Conservation (phyloP, 495 filamentous ascomycete genomes). For the Letharia lupina region DNA sequence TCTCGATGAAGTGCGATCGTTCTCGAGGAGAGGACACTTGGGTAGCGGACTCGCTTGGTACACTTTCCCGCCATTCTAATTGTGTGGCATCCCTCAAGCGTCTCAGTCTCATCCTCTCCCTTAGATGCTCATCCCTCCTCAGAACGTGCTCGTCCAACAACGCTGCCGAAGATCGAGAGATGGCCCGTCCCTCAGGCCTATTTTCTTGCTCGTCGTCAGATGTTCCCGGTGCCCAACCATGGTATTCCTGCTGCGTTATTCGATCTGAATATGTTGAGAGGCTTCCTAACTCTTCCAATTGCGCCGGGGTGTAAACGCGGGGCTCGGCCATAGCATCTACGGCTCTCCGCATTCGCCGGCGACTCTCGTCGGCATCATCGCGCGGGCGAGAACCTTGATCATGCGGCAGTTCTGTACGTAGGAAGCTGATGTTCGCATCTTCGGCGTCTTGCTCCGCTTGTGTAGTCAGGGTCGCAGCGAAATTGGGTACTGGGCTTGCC, state of each 20-base stretch:
- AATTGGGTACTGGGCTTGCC: constrained; percentile 40
- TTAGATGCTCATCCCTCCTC: constrained; percentile 41
- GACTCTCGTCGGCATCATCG: constrained; percentile 5
- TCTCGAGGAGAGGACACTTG: constrained; percentile 7
- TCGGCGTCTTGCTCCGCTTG: constrained; percentile 47
- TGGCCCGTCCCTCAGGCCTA: neutral
- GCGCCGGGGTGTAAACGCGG: constrained; percentile 18
- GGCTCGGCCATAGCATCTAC: constrained; percentile 14
- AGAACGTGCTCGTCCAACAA: constrained; percentile 82
- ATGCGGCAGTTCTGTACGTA: constrained; percentile 37
- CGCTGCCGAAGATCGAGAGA: constrained; percentile 53
- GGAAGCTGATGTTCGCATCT: constrained; percentile 52
- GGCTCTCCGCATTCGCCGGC: constrained; percentile 14
- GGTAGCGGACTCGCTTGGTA: constrained; percentile 10
- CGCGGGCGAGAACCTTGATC: constrained; percentile 3
- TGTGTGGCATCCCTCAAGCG: constrained; percentile 15
- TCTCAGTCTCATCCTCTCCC: constrained; percentile 19
- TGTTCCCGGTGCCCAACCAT: constrained; percentile 51
- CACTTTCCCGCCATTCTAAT: constrained; percentile 8
- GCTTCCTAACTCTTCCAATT: constrained; percentile 18
- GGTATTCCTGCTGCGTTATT: constrained; percentile 25
- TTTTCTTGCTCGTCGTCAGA: constrained; percentile 44
- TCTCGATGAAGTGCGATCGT: constrained; percentile 16
- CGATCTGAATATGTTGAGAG: constrained; percentile 11
- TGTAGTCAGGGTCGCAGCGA: constrained; percentile 38